phyloP scores from a whole-genome alignment of 2,329 filamentous ascomycete species.

The Aphanocladium album region DNA sequence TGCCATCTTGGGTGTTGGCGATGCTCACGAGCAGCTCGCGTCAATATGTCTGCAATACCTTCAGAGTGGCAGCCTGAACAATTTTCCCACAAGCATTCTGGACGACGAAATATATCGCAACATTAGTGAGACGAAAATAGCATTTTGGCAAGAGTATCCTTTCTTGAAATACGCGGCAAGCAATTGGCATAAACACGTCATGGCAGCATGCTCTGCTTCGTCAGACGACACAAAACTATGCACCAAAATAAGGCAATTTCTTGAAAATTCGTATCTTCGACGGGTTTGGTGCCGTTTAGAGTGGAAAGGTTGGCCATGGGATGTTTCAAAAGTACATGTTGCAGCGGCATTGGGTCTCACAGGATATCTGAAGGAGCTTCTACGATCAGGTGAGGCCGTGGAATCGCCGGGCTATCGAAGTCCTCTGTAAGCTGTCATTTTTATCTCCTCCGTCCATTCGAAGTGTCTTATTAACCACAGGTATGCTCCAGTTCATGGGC shows the following conservation, averaged over 20 bases:
- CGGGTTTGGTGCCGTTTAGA: constrained; percentile 18
- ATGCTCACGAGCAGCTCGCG: constrained; percentile 1
- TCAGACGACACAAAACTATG: neutral
- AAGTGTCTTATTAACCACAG: neutral
- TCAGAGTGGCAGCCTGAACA: neutral
- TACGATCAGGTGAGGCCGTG: neutral
- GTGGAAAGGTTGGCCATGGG: neutral
- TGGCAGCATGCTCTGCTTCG: neutral
- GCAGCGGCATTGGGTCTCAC: neutral
- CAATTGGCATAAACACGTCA: constrained; percentile 27
- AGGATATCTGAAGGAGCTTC: neutral
- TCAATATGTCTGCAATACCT: neutral
- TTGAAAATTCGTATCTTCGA: neutral
- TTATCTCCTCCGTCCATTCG: rapidly evolving
- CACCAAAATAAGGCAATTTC: neutral
- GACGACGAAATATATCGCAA: neutral
- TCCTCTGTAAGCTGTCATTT: constrained; percentile 19
- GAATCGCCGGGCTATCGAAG: constrained; percentile 15
- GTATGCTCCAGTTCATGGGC: constrained; percentile 19
- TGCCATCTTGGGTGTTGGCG: constrained; percentile 10
- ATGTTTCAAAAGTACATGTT: neutral
- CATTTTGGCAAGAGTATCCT: constrained; percentile 18
- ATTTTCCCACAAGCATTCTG: neutral
- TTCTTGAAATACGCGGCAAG: constrained; percentile 26
- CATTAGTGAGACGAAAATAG: neutral